Base-by-base conservation (phyloP, 2,329 filamentous ascomycete genomes). In the Dothiorella sarmentorum region DNA sequence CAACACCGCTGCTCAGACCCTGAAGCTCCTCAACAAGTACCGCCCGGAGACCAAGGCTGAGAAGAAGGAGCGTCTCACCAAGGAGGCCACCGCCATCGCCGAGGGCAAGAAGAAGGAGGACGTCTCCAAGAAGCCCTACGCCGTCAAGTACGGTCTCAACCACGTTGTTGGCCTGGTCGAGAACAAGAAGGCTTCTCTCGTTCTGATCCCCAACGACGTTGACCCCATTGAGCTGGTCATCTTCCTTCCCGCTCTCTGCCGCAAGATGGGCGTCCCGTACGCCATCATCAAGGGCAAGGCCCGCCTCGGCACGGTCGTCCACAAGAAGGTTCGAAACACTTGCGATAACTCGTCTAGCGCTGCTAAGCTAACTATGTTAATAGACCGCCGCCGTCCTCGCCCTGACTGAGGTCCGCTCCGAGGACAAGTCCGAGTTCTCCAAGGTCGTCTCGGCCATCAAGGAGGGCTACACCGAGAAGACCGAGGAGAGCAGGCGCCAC, bases 51-150 rank as follows among this genome's bases (percentile, higher is more conserved):
- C 90, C 80, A 97, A 97, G 88, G 82, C 84, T 71, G 93, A 97
- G 88, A 99, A 99, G 91, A 99, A 97, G 88, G 95, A 99, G 85
- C 91, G 94, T 82, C 85, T 99, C 67, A 86, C 90, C 78, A 91
- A 96, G 86, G 94, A 99, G 86, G 94, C 95, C 66, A 96, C 92
- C 71, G 95, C 94, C 73, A 86, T 99, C 78, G 87, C 91, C 78
- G 92, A 97, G 80, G 94, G 95, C 80, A 97, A 97, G 90, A 99
- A 97, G 90, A 97, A 97, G 90, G 95, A 99, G 86, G 92, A 96
- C 72, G 91, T 94, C 76, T 89, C 85, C 89, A 97, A 97, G 91
- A 99, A 99, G 90, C 94, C 94, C 74, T 99, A 97, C 82, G 82
- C 89, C 68, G 92, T 94, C 85, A 99, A 99, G 88, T 99, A 97